Base-by-base conservation (phyloP, 2,329 filamentous ascomycete genomes). In the Cytospora piceae region DNA sequence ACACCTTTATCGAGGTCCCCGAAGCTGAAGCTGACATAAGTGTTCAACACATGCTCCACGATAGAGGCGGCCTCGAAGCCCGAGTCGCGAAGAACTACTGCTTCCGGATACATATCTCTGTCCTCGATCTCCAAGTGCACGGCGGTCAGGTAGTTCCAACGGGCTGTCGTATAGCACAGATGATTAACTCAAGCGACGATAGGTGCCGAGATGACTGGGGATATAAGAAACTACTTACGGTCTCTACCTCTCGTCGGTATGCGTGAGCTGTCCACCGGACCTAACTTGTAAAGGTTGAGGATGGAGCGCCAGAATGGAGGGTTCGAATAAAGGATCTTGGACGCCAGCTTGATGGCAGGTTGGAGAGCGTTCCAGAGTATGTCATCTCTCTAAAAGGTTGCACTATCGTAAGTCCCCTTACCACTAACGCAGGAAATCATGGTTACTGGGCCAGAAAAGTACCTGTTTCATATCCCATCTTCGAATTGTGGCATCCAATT, bases 301-400 rank as follows among this genome's bases (percentile, higher is more conserved):
- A 61, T 53, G 6, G 58, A 29, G n/a, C 22, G 32, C 58, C 49
- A 61, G 12, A 31, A 61, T 14, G 58, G 58, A 53, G 34, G 58
- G 9, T 61, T 15, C 22, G 58, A 61, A 15, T 53, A 61, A 7
- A 61, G 49, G 9, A 61, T 51, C 8, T 39, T 53, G 46, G 58
- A 61, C 5, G 52, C 52, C 11, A 61, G 49, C 20, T 39, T 49
- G 15, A 61, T 8, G 6, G 20, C 22, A 1, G 58, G 58, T 14
- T 53, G 58, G 4, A 61, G 9, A 7, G 31, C 46, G 11, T 53
- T n/a, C 58, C 58, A 61, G 9, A 61, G 14, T 14, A 29, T 24
- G n/a, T 53, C 49, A 17, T 54, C 52, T 31, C 22, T 3, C 9
- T 34, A 53, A 15, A 3, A 7, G 52, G 4, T 20, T 22, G 8